phyloP scores from a whole-genome alignment of 768 basidiomycete species.

The Naganishia vaughanmartiniae region DNA sequence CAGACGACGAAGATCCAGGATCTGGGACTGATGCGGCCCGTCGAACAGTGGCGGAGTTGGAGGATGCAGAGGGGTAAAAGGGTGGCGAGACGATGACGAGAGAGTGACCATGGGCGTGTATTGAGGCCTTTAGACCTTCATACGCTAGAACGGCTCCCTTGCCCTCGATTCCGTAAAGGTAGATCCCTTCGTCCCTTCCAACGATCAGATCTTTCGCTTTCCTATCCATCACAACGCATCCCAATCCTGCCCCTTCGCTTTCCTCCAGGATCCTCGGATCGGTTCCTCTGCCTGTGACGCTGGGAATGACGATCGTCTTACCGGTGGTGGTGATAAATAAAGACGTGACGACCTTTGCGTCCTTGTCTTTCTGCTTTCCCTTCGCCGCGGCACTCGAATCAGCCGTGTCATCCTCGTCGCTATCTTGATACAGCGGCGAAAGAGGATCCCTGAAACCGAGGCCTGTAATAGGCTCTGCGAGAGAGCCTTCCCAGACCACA shows the following conservation, averaged over 20 bases:
- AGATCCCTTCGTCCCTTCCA: slow-evolving; percentile 87
- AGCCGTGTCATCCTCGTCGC: slow-evolving; percentile 38
- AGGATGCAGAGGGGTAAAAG: slow-evolving; percentile 64
- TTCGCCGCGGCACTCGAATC: slow-evolving; percentile 29
- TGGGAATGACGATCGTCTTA: slow-evolving; percentile 67
- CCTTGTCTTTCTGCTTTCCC: slow-evolving; percentile 14
- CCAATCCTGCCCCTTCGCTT: slow-evolving; percentile 69
- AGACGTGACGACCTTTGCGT: slow-evolving; percentile 24
- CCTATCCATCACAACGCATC: slow-evolving; percentile 80
- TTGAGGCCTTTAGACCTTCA: slow-evolving; percentile 85
- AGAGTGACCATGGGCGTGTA: slow-evolving; percentile 75
- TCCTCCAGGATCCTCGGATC: slow-evolving; percentile 76
- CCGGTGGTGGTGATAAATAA: slow-evolving; percentile 88
- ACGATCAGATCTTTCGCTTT: slow-evolving; percentile 67
- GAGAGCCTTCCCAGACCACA: slow-evolving; percentile 71
- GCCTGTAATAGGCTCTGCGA: slow-evolving; percentile 85
- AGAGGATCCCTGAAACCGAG: slow-evolving; percentile 75
- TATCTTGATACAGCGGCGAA: slow-evolving; percentile 32
- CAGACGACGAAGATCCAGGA: slow-evolving; percentile 34
- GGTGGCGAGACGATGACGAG: slow-evolving; percentile 87
- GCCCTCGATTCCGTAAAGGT: slow-evolving; percentile 76
- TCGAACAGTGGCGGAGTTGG: slow-evolving; percentile 71
- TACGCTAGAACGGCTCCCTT: slow-evolving; percentile 83
- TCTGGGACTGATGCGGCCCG: slow-evolving; percentile 47
- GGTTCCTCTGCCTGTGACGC: slow-evolving; percentile 68